Evolutionary conservation across 352 stramenopile genomes (phyloP).

Genomic region (Globisporangium radiosum): DNA sequence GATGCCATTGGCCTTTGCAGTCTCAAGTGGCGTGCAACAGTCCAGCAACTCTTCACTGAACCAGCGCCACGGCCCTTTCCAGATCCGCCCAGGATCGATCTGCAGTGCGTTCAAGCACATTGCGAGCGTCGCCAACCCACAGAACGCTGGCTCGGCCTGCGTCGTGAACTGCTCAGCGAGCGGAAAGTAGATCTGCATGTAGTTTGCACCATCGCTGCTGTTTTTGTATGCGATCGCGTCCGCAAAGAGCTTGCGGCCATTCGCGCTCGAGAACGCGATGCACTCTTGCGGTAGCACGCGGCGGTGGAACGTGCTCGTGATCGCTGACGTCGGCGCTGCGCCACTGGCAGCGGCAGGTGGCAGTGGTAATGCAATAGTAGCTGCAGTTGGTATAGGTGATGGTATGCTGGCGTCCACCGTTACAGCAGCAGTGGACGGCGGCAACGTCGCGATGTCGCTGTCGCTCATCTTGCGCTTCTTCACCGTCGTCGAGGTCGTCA

Average conservation of each 20-base stretch:
- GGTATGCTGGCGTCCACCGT: not conserved
- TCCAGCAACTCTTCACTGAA: slow-evolving; percentile 83
- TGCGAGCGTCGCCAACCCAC: slow-evolving; percentile 75
- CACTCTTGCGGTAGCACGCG: slow-evolving; percentile 73
- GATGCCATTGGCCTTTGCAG: slow-evolving; percentile 70
- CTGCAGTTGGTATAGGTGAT: not conserved
- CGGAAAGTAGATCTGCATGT: slow-evolving; percentile 91
- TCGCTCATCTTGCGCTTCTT: slow-evolving; percentile 10
- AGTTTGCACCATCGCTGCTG: slow-evolving; percentile 29
- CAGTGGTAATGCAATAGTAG: not conserved
- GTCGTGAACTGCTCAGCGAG: slow-evolving; percentile 87
- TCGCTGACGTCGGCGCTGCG: not conserved
- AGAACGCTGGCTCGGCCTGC: slow-evolving; percentile 91
- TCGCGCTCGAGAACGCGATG: slow-evolving; percentile 75
- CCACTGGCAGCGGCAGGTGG: not conserved
- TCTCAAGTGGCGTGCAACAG: slow-evolving; percentile 66
- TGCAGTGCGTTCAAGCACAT: slow-evolving; percentile 79
- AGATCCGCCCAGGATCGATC: slow-evolving; percentile 68
- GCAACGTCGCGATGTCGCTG: not conserved
- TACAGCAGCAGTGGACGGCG: not conserved
- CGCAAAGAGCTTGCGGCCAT: slow-evolving; percentile 81
- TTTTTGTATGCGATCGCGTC: slow-evolving; percentile 30
- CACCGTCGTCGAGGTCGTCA: not conserved
- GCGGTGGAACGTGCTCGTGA: slow-evolving; percentile 67
- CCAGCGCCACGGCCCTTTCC: slow-evolving; percentile 78